Base-by-base conservation (phyloP, 345 rosid species). In the Lagerstroemia speciosa region DNA sequence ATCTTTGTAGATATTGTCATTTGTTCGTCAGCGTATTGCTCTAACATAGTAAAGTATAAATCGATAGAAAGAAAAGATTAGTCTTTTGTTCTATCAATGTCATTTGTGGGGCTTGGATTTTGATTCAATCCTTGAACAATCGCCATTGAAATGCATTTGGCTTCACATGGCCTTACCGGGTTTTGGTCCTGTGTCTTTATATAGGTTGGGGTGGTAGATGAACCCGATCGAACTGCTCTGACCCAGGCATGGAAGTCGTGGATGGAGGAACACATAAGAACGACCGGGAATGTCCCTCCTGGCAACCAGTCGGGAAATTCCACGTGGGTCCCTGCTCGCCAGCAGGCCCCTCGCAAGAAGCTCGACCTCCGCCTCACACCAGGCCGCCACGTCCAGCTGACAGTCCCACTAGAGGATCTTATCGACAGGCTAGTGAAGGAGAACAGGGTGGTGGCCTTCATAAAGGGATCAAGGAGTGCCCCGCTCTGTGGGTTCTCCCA, bases 161-260 rank as follows among this genome's bases (percentile, higher is more conserved):
- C 1, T 52, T 52, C 58, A 2, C 58, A 52, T n/a, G 27, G 27
- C 8, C 30, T 53, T 24, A 53, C 60, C 6, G 11, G 9, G 31
- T 2, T 30, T 58, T 11, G 34, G 7, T 8, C 63, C 12, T 27
- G 15, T 12, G 19, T 27, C 29, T 17, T 30, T 65, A 75, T 46
- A 43, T 76, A 89, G 98, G 84, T 86, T 70, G 90, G 86, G 20
- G 77, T 89, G 29, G 93, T 93, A 68, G 89, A 77, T 50, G 90
- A 89, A 67, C 86, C 92, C 5, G 96, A 91, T 61, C 87, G 89
- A 76, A 65, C 80, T 2, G 71, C 84, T 67, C 76, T 93, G 50
- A 93, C 94, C 8, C 82, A 86, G 81, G 89, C 92, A 7, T 91
- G 98, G 98, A 93, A 93, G 73, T 89, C 96, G 67, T 92, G 98